Conservation (phyloP, 2,329 filamentous ascomycete genomes). For the Aspergillus bombycis region DNA sequence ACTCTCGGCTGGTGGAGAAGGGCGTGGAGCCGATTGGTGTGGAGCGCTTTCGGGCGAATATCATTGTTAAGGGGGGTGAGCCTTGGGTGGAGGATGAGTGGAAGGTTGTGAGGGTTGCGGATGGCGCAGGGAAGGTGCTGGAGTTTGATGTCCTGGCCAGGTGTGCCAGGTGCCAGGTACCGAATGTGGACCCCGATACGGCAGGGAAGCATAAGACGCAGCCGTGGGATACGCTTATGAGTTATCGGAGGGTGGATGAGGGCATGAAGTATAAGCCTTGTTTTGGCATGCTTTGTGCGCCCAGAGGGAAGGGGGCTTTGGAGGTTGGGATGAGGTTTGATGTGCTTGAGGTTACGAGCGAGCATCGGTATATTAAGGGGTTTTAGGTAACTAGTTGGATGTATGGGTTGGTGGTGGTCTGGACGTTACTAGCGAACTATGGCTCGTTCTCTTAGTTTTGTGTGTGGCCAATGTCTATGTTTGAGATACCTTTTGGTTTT, state of each 20-base stretch:
- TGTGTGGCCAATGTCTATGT: not conserved
- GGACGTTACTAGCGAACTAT: no score
- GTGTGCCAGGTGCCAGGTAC: slow-evolving; percentile 64
- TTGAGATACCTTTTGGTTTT: not conserved
- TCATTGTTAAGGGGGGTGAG: slow-evolving; percentile 58
- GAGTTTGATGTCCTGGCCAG: slow-evolving; percentile 61
- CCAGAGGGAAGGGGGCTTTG: slow-evolving; percentile 57
- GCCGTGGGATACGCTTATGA: slow-evolving; percentile 66
- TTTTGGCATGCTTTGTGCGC: slow-evolving; percentile 68
- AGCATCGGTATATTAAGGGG: slow-evolving; percentile 58
- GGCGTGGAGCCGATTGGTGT: slow-evolving; percentile 57
- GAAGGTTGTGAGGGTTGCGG: slow-evolving; percentile 57
- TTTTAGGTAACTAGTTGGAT: slow-evolving; percentile 23
- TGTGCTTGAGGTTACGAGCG: slow-evolving; percentile 59
- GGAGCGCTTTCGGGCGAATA: slow-evolving; percentile 67
- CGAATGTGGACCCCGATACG: slow-evolving; percentile 67
- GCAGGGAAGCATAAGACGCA: slow-evolving; percentile 61
- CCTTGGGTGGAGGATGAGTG: slow-evolving; percentile 67
- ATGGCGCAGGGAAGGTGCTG: slow-evolving; percentile 30
- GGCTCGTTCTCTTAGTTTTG: no score
- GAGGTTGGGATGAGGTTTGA: slow-evolving; percentile 63
- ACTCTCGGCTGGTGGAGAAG: slow-evolving; percentile 50
- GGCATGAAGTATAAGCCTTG: slow-evolving; percentile 67
- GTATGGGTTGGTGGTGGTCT: no score
- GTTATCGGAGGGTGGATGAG: slow-evolving; percentile 62